These are phyloP conservation scores for Mortierella sp. DNA, from an alignment of 371 early-diverging fungal genomes.

Conservation along the genomic window DNA sequence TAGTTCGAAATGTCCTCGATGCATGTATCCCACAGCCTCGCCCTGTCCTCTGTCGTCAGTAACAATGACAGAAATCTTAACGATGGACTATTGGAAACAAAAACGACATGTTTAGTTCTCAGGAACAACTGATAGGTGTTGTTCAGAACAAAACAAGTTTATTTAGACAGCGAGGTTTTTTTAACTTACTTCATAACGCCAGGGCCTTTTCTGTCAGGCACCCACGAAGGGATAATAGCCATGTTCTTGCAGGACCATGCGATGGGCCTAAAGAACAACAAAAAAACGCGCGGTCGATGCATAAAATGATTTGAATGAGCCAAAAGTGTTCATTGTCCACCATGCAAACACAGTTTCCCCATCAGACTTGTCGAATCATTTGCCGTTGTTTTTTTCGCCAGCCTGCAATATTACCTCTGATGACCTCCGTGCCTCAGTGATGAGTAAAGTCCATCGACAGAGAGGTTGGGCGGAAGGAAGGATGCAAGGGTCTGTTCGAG, in stretches of 20 bases:
- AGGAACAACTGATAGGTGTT: no score
- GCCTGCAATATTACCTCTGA: no score
- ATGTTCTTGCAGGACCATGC: constrained; percentile 56
- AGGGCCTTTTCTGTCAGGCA: constrained; percentile 49
- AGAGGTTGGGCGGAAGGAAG: constrained; percentile 48
- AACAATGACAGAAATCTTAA: constrained; percentile 44
- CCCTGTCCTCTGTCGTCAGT: constrained; percentile 34
- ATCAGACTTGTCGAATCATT: neutral
- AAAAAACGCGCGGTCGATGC: neutral
- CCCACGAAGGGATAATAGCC: constrained; percentile 51
- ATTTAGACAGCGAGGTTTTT: no score
- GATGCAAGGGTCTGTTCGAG: constrained; percentile 35
- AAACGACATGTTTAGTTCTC: no score
- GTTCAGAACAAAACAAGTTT: no score
- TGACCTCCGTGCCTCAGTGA: constrained; percentile 48
- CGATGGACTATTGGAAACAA: constrained; percentile 49
- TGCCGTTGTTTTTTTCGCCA: neutral
- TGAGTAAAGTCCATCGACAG: constrained; percentile 49
- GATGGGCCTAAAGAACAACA: constrained; percentile 37
- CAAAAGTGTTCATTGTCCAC: neutral
- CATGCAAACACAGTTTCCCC: neutral
- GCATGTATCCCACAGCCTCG: constrained; percentile 48
- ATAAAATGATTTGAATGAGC: neutral
- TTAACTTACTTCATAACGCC: constrained; percentile 54
- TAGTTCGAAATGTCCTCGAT: constrained; percentile 53